Percentiles rank a stretch among this genome's conserved stretches.
phyloP scores from a whole-genome alignment of 768 basidiomycete species.

The Auriscalpium microsporum region DNA sequence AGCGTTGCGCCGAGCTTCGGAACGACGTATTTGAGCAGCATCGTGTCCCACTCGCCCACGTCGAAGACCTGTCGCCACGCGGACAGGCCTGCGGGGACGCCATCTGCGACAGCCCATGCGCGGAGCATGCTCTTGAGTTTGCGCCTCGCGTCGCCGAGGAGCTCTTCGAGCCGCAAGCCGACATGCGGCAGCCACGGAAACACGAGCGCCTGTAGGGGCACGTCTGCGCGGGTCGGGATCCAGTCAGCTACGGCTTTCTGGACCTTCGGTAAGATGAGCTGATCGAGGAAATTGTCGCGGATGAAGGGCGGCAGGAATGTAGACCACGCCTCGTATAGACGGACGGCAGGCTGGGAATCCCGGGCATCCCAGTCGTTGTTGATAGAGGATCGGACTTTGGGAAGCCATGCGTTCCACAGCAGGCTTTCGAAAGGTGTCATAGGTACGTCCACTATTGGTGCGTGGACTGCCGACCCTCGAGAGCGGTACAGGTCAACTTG shows the following conservation, averaged over 20 bases:
- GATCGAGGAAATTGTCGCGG: slow-evolving; percentile 90
- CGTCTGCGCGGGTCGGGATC: slow-evolving; percentile 52
- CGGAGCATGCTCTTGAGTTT: slow-evolving; percentile 77
- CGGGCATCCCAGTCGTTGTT: slow-evolving; percentile 92
- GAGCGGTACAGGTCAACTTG: slow-evolving; percentile 55
- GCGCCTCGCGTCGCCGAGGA: slow-evolving; percentile 81
- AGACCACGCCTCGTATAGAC: slow-evolving; percentile 83
- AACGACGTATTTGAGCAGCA: slow-evolving; percentile 84
- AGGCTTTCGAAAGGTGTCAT: slow-evolving; percentile 97
- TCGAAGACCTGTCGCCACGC: slow-evolving; percentile 79
- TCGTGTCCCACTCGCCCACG: slow-evolving; percentile 77
- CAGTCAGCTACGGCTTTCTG: slow-evolving; percentile 78
- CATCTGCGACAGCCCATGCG: slow-evolving; percentile 64
- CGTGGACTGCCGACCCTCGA: slow-evolving; percentile 23
- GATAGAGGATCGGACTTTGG: slow-evolving; percentile 84
- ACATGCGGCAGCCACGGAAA: slow-evolving; percentile 96
- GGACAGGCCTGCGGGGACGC: slow-evolving; percentile 63
- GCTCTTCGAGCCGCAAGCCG: slow-evolving; percentile 70
- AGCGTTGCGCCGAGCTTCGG: slow-evolving; percentile 82
- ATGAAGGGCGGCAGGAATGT: slow-evolving; percentile 85
- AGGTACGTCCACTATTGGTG: slow-evolving; percentile 35
- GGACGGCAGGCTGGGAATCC: slow-evolving; percentile 65
- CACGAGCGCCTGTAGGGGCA: slow-evolving; percentile 68
- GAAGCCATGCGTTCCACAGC: slow-evolving; percentile 93
- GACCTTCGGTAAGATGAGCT: slow-evolving; percentile 91